Evolutionary conservation across 257 asterid genomes (phyloP).

Genomic region (Craterostigma plantagineum): DNA sequence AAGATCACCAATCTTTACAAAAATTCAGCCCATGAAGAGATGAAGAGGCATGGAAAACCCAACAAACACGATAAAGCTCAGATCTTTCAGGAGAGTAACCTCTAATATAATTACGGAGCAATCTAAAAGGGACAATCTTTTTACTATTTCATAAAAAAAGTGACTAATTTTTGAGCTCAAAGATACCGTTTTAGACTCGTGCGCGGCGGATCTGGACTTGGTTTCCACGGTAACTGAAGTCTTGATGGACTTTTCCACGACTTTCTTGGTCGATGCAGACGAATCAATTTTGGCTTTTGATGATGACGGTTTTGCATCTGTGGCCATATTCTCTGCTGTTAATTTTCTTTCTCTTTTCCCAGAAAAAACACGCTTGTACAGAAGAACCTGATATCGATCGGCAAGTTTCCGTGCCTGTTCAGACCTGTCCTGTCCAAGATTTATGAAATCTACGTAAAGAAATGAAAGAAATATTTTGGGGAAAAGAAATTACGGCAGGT

Average conservation of each 20-base stretch:
- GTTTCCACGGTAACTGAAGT: slow-evolving; percentile 20
- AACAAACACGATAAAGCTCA: too few relatives aligned
- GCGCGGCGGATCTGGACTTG: slow-evolving; percentile 25
- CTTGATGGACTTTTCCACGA: slow-evolving; percentile 26
- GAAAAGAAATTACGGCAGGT: too few relatives aligned
- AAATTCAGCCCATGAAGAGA: too few relatives aligned
- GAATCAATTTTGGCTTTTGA: slow-evolving; percentile 33
- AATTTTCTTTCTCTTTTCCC: too few relatives aligned
- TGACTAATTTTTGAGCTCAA: slow-evolving; percentile 7
- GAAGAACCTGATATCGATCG: too few relatives aligned
- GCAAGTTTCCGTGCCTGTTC: too few relatives aligned
- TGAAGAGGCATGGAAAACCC: too few relatives aligned
- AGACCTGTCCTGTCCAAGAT: too few relatives aligned
- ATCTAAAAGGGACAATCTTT: not conserved
- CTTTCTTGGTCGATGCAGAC: slow-evolving; percentile 31
- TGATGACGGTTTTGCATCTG: slow-evolving; percentile 12
- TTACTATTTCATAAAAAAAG: not conserved
- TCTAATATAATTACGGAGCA: not conserved
- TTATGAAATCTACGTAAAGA: too few relatives aligned
- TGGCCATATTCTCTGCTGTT: not conserved
- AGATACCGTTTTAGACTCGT: slow-evolving; percentile 24
- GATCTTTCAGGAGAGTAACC: not conserved
- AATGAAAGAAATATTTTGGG: too few relatives aligned
- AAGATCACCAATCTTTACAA: too few relatives aligned
- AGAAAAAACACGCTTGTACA: too few relatives aligned